Evolutionary conservation across 1,284 basidiomycete species (phyloP).

Genomic region (Sutorius eximius): DNA sequence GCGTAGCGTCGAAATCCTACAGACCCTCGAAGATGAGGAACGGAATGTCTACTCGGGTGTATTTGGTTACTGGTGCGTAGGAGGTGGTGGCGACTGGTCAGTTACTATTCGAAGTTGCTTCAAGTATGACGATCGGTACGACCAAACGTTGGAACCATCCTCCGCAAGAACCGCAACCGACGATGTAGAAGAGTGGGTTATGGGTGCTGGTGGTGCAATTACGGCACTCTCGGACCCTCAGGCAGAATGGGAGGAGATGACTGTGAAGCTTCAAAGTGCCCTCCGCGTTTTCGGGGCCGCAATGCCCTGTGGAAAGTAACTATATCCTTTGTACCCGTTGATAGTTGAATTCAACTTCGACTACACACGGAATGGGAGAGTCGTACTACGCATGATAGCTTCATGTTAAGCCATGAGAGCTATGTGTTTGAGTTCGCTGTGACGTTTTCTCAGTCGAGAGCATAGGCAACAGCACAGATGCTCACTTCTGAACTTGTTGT

Average conservation of each 20-base stretch:
- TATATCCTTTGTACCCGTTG: not conserved
- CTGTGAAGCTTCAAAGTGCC: conserved; percentile 78
- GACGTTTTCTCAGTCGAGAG: conserved; percentile 9
- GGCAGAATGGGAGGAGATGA: conserved; percentile 94
- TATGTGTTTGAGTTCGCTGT: conserved; percentile 80
- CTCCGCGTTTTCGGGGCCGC: conserved; percentile 55
- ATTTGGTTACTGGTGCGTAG: conserved; percentile 89
- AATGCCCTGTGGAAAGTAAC: conserved; percentile 21
- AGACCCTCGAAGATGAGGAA: conserved; percentile 71
- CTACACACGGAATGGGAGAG: not conserved
- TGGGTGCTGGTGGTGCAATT: conserved; percentile 95
- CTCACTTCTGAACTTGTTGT: conserved; percentile 80
- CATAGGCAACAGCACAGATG: conserved; percentile 6
- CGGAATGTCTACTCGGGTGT: conserved; percentile 92
- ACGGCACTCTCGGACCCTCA: conserved; percentile 88
- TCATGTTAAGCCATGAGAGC: conserved; percentile 63
- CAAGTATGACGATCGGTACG: conserved; percentile 55
- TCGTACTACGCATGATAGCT: not conserved
- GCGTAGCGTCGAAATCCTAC: conserved; percentile 88
- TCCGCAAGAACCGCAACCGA: conserved; percentile 4
- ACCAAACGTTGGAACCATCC: conserved; percentile 7
- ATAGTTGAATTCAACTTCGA: conserved; percentile 37
- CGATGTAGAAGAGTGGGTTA: conserved; percentile 57
- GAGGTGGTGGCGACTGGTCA: conserved; percentile 89
- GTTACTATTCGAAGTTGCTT: conserved; percentile 96